phyloP scores from a whole-genome alignment of 768 basidiomycete species.

The Trametes cinnabarina region DNA sequence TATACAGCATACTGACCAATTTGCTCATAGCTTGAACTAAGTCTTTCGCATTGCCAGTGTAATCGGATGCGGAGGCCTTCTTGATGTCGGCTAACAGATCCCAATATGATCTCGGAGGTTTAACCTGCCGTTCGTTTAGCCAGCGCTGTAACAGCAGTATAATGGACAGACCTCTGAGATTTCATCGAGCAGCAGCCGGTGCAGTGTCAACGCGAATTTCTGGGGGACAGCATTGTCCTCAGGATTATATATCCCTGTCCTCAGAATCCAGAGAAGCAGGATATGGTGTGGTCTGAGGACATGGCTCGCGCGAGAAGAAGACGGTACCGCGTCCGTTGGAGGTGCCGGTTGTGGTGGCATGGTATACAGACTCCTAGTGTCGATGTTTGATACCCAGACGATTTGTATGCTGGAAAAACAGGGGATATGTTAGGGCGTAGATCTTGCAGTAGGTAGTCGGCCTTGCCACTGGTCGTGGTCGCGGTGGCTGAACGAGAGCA shows the following conservation, averaged over 20 bases:
- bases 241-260: slow-evolving; percentile 41
- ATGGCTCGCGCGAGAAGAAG: slow-evolving; percentile 56
- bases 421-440: too few relatives aligned
- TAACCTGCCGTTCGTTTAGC: slow-evolving; percentile 44
- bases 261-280: slow-evolving; percentile 59
- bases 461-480: background rate
- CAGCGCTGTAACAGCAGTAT: background rate
- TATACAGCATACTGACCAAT: slow-evolving; percentile 8
- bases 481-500: background rate
- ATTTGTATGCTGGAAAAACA: too few relatives aligned
- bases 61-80: slow-evolving; percentile 1
- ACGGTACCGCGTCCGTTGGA: slow-evolving; percentile 37
- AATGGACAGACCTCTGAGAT: slow-evolving; percentile 55
- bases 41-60: background rate
- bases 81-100: slow-evolving; percentile 17
- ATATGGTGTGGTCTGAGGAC: slow-evolving; percentile 77
- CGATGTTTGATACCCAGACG: background rate
- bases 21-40: slow-evolving; percentile 6
- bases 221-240: slow-evolving; percentile 49
- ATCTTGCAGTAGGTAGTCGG: background rate
- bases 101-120: slow-evolving; percentile 53
- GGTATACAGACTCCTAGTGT: too few relatives aligned
- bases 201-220: slow-evolving; percentile 58
- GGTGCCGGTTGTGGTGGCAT: background rate
- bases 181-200: slow-evolving; percentile 67